These are phyloP conservation scores for Ustilago tritici DNA, from an alignment of 1,284 basidiomycete genomes.

Conservation along the genomic window DNA sequence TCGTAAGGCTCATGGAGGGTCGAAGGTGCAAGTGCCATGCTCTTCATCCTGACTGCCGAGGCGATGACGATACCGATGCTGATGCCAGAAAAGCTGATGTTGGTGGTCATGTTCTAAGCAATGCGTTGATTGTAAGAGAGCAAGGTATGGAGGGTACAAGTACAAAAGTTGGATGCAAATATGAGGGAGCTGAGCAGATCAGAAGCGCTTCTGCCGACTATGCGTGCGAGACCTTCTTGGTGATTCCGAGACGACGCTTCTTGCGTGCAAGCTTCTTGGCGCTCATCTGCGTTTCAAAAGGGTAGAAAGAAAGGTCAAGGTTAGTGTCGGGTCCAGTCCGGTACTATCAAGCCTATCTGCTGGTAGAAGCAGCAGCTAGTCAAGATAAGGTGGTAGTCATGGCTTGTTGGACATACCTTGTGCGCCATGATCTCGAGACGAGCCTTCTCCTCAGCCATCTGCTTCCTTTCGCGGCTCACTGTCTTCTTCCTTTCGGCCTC, in stretches of 20 bases:
- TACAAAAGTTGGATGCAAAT: slow-evolving; percentile 17
- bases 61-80: neutral
- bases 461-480: slow-evolving; percentile 50
- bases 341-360: neutral
- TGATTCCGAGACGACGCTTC: slow-evolving; percentile 55
- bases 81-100: neutral
- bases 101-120: neutral
- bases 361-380: neutral
- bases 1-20: neutral
- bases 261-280: slow-evolving; percentile 54
- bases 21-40: neutral
- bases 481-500: slow-evolving; percentile 47
- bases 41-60: neutral
- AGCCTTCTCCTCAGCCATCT: slow-evolving; percentile 57
- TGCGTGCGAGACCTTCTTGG: slow-evolving; percentile 57
- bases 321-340: neutral
- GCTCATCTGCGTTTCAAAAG: slow-evolving; percentile 46
- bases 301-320: neutral
- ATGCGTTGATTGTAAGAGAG: slow-evolving; percentile 1
- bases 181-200: neutral
- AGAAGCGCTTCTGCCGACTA: neutral
- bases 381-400: neutral
- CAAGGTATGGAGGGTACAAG: slow-evolving; percentile 22
- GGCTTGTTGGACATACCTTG: slow-evolving; percentile 43
- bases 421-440: slow-evolving; percentile 55